Percentiles rank a stretch among this genome's conserved stretches.
Evolutionary conservation across 164 flowering plant species (phyloP).

Genomic region (Stephania yunnanensis): DNA sequence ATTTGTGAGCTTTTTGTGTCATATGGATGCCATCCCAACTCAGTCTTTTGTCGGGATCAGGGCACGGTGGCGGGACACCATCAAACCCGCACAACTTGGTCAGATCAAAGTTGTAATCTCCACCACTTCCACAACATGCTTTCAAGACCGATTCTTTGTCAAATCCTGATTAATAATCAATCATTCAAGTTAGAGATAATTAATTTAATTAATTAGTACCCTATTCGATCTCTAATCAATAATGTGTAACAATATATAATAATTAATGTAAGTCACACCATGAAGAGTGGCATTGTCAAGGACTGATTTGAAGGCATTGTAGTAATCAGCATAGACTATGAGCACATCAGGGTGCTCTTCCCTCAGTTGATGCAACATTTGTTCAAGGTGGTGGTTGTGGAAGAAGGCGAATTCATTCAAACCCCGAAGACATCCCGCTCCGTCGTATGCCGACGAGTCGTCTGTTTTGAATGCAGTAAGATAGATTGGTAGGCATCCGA

Average conservation of each 20-base stretch:
- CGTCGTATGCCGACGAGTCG: slow-evolving; percentile 6
- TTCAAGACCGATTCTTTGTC: neutral
- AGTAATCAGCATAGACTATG: slow-evolving; percentile 3
- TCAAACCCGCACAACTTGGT: slow-evolving; percentile 6
- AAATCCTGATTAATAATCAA: slow-evolving; percentile 1
- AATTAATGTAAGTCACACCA: neutral
- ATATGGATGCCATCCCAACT: slow-evolving; percentile 12
- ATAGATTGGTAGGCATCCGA: slow-evolving; percentile 15
- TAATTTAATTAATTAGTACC: neutral
- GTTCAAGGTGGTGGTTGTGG: slow-evolving; percentile 22
- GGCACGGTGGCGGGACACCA: neutral
- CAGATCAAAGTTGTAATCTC: slow-evolving; percentile 7
- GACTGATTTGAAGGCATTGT: slow-evolving; percentile 2
- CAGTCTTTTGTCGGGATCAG: neutral
- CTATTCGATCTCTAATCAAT: neutral
- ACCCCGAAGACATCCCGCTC: slow-evolving; percentile 16
- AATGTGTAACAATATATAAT: neutral
- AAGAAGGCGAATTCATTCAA: slow-evolving; percentile 19
- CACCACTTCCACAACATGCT: slow-evolving; percentile 16
- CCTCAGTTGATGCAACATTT: slow-evolving; percentile 9
- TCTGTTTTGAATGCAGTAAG: slow-evolving; percentile 6
- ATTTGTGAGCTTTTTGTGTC: neutral
- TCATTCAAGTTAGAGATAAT: neutral
- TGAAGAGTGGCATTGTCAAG: neutral
- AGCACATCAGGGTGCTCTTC: neutral